Evolutionary conservation across 495 filamentous ascomycete species (phyloP).

Genomic region (Neurospora intermedia): DNA sequence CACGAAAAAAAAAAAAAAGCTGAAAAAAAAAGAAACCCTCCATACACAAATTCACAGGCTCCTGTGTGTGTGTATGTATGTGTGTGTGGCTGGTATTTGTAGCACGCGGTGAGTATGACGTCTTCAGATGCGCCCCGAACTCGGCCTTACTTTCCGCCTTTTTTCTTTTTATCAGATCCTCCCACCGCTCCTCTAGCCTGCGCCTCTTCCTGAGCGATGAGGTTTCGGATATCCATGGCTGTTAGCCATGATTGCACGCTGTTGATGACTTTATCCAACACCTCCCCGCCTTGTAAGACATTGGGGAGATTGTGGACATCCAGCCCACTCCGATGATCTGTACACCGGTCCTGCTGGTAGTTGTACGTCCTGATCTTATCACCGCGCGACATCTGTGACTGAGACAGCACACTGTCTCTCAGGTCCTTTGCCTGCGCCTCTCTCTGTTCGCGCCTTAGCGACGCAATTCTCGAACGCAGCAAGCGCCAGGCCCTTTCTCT

Average conservation of each 20-base stretch:
- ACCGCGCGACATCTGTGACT: conserved; percentile 73
- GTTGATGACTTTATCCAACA: conserved; percentile 66
- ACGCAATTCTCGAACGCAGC: conserved; percentile 72
- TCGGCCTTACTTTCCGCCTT: conserved; percentile 19
- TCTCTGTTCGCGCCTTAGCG: conserved; percentile 66
- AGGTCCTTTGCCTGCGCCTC: conserved; percentile 70
- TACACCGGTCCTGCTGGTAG: conserved; percentile 84
- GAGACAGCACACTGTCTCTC: conserved; percentile 62
- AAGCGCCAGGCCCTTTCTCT: conserved; percentile 77
- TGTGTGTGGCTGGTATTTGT: neutral
- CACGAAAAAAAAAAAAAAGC: neutral
- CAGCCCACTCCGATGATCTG: conserved; percentile 81
- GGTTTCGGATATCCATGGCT: conserved; percentile 61
- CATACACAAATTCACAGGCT: neutral
- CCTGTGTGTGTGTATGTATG: neutral
- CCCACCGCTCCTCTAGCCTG: conserved; percentile 10
- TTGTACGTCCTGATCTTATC: conserved; percentile 97
- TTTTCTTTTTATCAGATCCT: conserved; percentile 13
- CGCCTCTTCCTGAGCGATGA: conserved; percentile 44
- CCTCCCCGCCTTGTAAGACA: conserved; percentile 62
- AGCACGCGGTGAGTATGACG: neutral
- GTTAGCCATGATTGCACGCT: conserved; percentile 72
- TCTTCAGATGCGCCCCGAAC: neutral
- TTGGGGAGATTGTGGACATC: conserved; percentile 74
- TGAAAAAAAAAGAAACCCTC: neutral